phyloP scores from a whole-genome alignment of 805 yeast species.

The Candida golubevii region DNA sequence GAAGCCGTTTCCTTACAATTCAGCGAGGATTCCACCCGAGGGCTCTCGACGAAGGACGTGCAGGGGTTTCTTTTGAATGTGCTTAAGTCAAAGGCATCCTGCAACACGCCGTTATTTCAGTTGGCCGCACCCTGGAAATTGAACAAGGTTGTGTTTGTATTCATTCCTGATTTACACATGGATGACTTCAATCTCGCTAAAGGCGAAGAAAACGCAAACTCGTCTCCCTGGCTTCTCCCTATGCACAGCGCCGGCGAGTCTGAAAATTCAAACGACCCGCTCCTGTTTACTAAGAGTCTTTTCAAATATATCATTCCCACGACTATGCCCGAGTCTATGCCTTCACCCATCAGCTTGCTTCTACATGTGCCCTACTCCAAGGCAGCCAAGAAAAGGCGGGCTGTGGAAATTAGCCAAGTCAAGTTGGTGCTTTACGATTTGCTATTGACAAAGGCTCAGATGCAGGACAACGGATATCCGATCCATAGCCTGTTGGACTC shows the following conservation, averaged over 20 bases:
- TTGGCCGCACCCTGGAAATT: constrained; percentile 11
- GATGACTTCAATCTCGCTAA: constrained; percentile 20
- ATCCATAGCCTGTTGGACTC: constrained; percentile 36
- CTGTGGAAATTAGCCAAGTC: constrained; percentile 28
- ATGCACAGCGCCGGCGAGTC: not conserved
- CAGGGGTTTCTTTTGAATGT: constrained; percentile 6
- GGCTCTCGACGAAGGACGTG: constrained; percentile 7
- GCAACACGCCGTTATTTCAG: constrained; percentile 7
- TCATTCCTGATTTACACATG: constrained; percentile 61
- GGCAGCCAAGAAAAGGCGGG: constrained; percentile 45
- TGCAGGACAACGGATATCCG: constrained; percentile 55
- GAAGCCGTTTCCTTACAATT: constrained; percentile 16
- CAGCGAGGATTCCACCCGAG: not conserved
- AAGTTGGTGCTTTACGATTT: constrained; percentile 50
- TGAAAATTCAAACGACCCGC: constrained; percentile 8
- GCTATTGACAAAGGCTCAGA: constrained; percentile 44
- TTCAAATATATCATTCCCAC: constrained; percentile 48
- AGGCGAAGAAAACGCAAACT: not conserved
- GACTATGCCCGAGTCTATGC: constrained; percentile 54
- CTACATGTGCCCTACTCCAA: constrained; percentile 54
- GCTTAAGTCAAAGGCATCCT: constrained; percentile 5
- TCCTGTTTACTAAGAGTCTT: constrained; percentile 31
- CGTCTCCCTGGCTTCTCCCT: not conserved
- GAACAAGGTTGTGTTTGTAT: constrained; percentile 48
- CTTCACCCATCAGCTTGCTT: constrained; percentile 52